Evolutionary conservation across 768 basidiomycete species (phyloP).

Genomic region (Psilocybe sp.): DNA sequence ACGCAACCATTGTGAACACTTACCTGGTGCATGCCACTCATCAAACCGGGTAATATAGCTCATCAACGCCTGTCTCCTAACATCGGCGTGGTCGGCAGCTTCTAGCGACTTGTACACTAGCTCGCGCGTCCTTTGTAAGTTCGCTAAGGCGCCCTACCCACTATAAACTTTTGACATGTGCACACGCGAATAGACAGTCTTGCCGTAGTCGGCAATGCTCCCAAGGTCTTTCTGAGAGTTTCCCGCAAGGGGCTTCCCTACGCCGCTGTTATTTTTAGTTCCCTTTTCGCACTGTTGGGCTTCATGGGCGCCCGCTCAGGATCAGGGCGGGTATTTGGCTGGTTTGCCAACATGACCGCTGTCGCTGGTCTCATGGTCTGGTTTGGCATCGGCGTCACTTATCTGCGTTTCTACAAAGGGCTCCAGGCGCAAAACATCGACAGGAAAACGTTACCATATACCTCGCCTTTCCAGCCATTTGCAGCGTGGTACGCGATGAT

Average conservation of each 20-base stretch:
- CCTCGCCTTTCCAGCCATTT: conserved; percentile 64
- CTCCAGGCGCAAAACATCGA: conserved; percentile 77
- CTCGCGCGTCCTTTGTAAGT: conserved; percentile 80
- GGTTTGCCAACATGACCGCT: conserved; percentile 79
- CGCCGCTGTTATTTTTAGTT: conserved; percentile 67
- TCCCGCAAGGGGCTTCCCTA: conserved; percentile 75
- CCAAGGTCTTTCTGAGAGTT: conserved; percentile 70
- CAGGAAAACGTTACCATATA: conserved; percentile 69
- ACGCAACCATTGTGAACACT: background rate
- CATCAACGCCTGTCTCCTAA: conserved; percentile 83
- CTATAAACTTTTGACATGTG: background rate
- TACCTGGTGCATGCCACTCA: background rate
- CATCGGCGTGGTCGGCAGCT: conserved; percentile 91
- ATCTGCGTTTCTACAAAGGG: conserved; percentile 81
- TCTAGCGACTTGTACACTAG: conserved; percentile 88
- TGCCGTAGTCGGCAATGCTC: conserved; percentile 78
- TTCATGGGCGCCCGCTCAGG: conserved; percentile 75
- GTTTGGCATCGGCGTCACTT: conserved; percentile 78
- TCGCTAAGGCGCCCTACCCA: background rate
- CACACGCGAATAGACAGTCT: conserved; percentile 61
- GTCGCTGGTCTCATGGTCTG: conserved; percentile 71
- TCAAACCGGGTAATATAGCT: conserved; percentile 37
- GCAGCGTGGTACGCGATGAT: conserved; percentile 60
- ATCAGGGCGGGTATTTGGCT: conserved; percentile 72
- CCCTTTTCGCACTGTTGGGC: conserved; percentile 64